A percentile compares a stretch with the other conserved stretches of the same genome.
Conservation (phyloP, 257 asterid species). For the Plantago ovata region DNA sequence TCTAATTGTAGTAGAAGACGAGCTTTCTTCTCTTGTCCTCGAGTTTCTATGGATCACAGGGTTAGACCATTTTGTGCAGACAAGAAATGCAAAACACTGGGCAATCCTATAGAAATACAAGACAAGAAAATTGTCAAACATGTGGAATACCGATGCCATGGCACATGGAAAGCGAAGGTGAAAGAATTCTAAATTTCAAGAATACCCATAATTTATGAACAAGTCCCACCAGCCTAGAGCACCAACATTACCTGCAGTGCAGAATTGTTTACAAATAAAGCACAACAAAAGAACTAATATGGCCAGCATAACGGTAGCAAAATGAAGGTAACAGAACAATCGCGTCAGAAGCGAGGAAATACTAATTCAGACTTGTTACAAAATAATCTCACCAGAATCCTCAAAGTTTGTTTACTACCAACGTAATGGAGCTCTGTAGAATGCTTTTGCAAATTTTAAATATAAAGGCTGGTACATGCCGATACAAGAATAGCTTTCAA, state of each 20-base stretch:
- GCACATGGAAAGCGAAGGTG: conserved; percentile 16
- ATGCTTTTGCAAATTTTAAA: neutral
- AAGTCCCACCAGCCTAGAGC: conserved; percentile 99
- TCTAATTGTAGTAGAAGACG: conserved; percentile 68
- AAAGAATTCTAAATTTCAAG: conserved; percentile 18
- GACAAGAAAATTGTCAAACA: conserved; percentile 24
- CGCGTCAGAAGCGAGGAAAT: neutral
- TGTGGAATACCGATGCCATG: conserved; percentile 21
- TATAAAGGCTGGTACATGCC: neutral
- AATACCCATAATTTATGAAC: conserved; percentile 88
- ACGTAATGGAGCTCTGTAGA: neutral
- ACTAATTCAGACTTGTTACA: neutral
- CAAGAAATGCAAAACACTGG: conserved; percentile 98
- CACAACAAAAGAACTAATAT: neutral
- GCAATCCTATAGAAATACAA: conserved; percentile 61
- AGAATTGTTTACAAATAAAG: conserved; percentile 1
- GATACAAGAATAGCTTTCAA: neutral
- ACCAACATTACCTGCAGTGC: conserved; percentile 65
- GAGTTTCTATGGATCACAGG: conserved; percentile 78
- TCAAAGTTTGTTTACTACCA: neutral
- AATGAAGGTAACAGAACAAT: neutral
- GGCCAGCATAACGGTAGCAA: too few relatives aligned
- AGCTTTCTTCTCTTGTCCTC: conserved; percentile 56
- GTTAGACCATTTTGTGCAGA: conserved; percentile 98
- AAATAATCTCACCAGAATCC: neutral